Evolutionary conservation across 768 basidiomycete species (phyloP), one percentile per base, ranked within the genome.

Genomic region (Boletus patriciae): DNA sequence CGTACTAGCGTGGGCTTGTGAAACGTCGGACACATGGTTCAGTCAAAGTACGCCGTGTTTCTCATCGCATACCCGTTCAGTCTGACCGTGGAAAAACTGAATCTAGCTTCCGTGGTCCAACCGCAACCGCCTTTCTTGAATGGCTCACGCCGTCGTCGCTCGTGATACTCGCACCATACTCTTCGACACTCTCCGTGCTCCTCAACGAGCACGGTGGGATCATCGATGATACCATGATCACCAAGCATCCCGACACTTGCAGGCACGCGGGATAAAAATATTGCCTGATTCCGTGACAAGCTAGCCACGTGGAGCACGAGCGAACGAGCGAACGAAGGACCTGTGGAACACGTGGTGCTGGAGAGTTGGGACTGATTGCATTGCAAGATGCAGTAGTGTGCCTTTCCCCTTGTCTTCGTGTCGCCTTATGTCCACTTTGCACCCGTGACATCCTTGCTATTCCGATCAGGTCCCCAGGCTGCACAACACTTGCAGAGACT

Each of bases 11-110:
- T 83, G 1, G 94, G 94, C 1, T 78, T 99, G 33, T 99, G 98
- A 70, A 97, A 99, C 68, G 97, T 99, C 27, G 92, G 92, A 21
- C 97, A 99, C 73, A 99, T 99, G 96, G 90, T 98, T 16, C 96
- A 98, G 71, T 84, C 86, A 34, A 88, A 85, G 92, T 94, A 65
- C 46, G 82, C 55, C 31, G 3, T 23, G 21, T 19, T 42, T 41
- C 45, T 10, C 38, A n/a, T 43, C 3, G 3, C 7, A 31, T 11
- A 25, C 23, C 21, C 23, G 15, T n/a, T n/a, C n/a, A n/a, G n/a
- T n/a, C n/a, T n/a, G n/a, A 38, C 37, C 15, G n/a, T 25, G 34
- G 40, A 47, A 15, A 34, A n/a, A 33, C 34, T 40, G 38, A 53
- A 40, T 10, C 29, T 66, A 94, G 90, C 63, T 94, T 96, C 78